Conservation (phyloP, 805 yeast genomes). For the Hanseniaspora hatyaiensis region DNA sequence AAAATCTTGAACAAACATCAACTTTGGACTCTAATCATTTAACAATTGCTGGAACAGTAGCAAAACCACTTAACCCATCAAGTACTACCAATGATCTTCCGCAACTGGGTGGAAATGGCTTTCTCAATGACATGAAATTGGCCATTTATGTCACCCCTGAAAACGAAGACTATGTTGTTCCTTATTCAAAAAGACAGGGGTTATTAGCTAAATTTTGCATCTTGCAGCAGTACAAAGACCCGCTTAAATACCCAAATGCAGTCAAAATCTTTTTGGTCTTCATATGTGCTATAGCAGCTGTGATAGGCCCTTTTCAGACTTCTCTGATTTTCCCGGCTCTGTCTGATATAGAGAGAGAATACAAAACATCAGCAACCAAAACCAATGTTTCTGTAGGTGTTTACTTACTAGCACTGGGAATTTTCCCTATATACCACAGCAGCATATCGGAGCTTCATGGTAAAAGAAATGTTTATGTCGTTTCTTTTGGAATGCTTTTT, state of each 20-base stretch:
- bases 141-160: neutral
- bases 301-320: constrained; percentile 83
- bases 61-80: neutral
- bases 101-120: neutral
- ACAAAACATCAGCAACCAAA: constrained; percentile 45
- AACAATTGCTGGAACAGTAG: neutral
- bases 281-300: constrained; percentile 59
- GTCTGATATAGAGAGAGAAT: constrained; percentile 41
- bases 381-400: constrained; percentile 75
- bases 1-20: neutral
- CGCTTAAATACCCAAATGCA: constrained; percentile 46
- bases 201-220: constrained; percentile 40
- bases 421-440: constrained; percentile 86
- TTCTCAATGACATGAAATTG: constrained; percentile 14
- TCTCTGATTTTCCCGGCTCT: constrained; percentile 74
- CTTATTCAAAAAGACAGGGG: constrained; percentile 43
- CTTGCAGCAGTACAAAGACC: constrained; percentile 60
- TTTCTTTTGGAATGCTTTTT: constrained; percentile 51
- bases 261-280: constrained; percentile 47
- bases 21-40: neutral
- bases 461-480: constrained; percentile 57
- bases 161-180: constrained; percentile 21
- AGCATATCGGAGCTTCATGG: constrained; percentile 65
- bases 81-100: neutral
- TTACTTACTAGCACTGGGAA: constrained; percentile 59